Evolutionary conservation across 2,329 filamentous ascomycete genomes (phyloP).

Genomic region (Lachnellula willkommii): DNA sequence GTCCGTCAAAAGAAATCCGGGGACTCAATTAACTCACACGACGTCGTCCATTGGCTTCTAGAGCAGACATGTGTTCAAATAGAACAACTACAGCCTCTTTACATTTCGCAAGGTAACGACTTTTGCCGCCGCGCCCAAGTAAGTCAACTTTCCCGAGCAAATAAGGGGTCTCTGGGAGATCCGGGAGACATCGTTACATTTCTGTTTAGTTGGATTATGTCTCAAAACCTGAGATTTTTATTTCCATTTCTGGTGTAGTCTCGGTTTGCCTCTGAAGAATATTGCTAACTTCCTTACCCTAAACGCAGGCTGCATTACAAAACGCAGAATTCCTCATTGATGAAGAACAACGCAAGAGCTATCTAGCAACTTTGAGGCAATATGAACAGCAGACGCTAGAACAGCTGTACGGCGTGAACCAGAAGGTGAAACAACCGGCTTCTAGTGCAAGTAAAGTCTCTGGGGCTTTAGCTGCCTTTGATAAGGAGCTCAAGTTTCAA

Average conservation of each 20-base stretch:
- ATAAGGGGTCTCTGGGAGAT: too few species aligned
- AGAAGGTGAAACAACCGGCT: slow-evolving; percentile 11
- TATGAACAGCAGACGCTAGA: slow-evolving; percentile 53
- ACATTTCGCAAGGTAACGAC: slow-evolving; percentile 54
- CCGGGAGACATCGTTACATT: too few species aligned
- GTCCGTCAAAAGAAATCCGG: slow-evolving; percentile 29
- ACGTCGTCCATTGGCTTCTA: slow-evolving; percentile 58
- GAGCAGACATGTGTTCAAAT: slow-evolving; percentile 57
- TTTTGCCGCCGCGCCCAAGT: slow-evolving; percentile 48
- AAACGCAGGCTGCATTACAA: slow-evolving; percentile 38
- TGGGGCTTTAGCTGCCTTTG: slow-evolving; percentile 29
- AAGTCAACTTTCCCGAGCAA: too few species aligned
- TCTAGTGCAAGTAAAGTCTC: slow-evolving; percentile 2
- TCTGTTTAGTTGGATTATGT: too few species aligned
- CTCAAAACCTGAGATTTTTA: too few species aligned
- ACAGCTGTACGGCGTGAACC: slow-evolving; percentile 49
- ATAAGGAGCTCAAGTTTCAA: slow-evolving; percentile 33
- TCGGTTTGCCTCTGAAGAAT: too few species aligned
- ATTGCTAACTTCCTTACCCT: too few species aligned
- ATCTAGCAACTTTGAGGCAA: slow-evolving; percentile 42
- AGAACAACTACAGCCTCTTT: slow-evolving; percentile 54
- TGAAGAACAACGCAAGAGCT: slow-evolving; percentile 32
- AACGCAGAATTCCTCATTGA: slow-evolving; percentile 39
- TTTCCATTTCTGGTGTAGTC: too few species aligned
- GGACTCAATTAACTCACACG: slow-evolving; percentile 28